phyloP scores from a whole-genome alignment of 257 asterid genomes.

The Solanum rostratum region DNA sequence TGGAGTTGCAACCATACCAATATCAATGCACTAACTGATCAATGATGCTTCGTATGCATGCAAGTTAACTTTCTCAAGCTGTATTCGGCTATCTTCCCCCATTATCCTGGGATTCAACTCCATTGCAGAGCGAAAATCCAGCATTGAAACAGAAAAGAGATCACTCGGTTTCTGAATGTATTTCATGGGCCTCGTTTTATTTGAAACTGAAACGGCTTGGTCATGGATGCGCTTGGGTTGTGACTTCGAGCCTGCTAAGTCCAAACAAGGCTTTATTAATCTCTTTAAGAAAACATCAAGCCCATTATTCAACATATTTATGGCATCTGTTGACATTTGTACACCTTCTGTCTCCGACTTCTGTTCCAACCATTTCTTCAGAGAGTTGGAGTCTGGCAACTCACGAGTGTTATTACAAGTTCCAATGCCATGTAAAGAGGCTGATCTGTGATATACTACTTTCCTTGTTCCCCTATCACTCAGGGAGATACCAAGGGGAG shows the following conservation, averaged over 20 bases:
- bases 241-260: slow-evolving; percentile 34
- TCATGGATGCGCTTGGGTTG: slow-evolving; percentile 16
- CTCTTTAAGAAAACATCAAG: slow-evolving; percentile 45
- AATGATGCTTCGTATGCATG: slow-evolving; percentile 21
- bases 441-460: slow-evolving; percentile 12
- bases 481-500: slow-evolving; percentile 55
- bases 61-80: slow-evolving; percentile 37
- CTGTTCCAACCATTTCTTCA: slow-evolving; percentile 47
- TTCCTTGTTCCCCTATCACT: slow-evolving; percentile 24
- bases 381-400: slow-evolving; percentile 34
- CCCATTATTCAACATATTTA: slow-evolving; percentile 47
- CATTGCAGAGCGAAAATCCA: slow-evolving; percentile 46
- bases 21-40: slow-evolving; percentile 9
- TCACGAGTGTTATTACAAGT: slow-evolving; percentile 38
- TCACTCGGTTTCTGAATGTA: slow-evolving; percentile 9
- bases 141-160: slow-evolving; percentile 26
- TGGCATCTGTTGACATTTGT: slow-evolving; percentile 31
- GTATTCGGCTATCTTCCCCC: slow-evolving; percentile 54
- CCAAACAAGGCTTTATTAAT: slow-evolving; percentile 45
- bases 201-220: slow-evolving; percentile 16
- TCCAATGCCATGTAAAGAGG: slow-evolving; percentile 9
- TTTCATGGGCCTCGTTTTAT: slow-evolving; percentile 17
- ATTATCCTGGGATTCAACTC: slow-evolving; percentile 38
- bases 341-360: slow-evolving; percentile 37
- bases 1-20: not conserved